Percentiles rank a stretch among this genome's conserved stretches.
These are phyloP conservation scores for Solanum hybrid DNA, from an alignment of 305 asterid genomes.

Conservation along the genomic window DNA sequence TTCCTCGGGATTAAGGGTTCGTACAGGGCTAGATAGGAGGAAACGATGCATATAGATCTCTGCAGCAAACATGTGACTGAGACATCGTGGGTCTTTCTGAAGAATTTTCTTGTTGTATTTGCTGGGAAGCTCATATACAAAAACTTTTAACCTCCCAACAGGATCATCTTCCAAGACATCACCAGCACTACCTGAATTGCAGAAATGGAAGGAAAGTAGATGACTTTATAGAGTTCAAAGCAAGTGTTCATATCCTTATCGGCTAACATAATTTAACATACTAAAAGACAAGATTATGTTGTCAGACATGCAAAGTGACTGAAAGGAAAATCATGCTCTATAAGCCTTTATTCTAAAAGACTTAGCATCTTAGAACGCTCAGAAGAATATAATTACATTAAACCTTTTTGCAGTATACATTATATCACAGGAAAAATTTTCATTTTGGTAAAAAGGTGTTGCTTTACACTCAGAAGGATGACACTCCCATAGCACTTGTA, in stretches of 20 bases:
- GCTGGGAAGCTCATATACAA: constrained; percentile 77
- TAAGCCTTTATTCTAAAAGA: background rate
- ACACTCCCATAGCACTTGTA: background rate
- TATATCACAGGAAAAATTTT: background rate
- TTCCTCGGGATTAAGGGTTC: constrained; percentile 70
- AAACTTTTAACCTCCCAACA: constrained; percentile 66
- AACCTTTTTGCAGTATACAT: background rate
- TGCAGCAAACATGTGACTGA: constrained; percentile 85
- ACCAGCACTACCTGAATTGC: constrained; percentile 48
- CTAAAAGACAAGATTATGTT: background rate
- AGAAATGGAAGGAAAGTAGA: background rate
- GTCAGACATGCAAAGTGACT: background rate
- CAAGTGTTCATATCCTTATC: background rate
- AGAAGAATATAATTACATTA: background rate
- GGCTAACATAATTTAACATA: background rate
- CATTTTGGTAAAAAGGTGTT: background rate
- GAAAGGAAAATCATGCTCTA: background rate
- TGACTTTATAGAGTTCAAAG: background rate
- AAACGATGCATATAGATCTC: constrained; percentile 81
- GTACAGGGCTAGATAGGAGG: constrained; percentile 65
- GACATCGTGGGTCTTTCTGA: constrained; percentile 78
- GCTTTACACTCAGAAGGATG: background rate
- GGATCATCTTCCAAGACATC: constrained; percentile 88
- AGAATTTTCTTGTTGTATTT: constrained; percentile 71
- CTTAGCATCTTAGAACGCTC: background rate